Evolutionary conservation across 768 basidiomycete genomes (phyloP), one percentile per base, ranked within the genome.

Genomic region (Mrakia blollopis): DNA sequence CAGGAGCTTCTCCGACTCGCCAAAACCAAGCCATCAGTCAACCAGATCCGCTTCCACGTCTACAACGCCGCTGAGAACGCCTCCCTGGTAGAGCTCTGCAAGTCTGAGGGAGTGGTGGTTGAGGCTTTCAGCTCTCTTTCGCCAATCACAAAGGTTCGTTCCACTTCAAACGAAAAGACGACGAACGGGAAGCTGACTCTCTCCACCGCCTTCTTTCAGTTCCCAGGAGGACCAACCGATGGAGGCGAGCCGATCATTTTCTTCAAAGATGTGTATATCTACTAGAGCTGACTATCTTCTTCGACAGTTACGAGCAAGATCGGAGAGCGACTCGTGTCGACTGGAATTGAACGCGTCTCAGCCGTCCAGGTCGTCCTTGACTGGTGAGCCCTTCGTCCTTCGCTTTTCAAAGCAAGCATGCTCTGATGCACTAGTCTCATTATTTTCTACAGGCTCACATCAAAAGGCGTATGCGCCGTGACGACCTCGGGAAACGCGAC

Each of bases 21-120:
- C 14, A 44, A 39, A 61, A 68, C 73, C 65, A 77, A 73, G 54
- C 76, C 76, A 1, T 44, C 61, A 10, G 63, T 77, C 71, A 76
- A 76, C 54, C 76, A 77, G 47, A 73, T 77, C 32, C 72, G 44
- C n/a, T 67, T 65, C 63, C 76, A 77, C 52, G 62, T 62, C 23
- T 77, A 77, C 71, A 77, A 77, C 52, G 72, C 70, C 28, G 69
- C 41, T 25, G 44, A 61, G 35, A 60, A 65, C 30, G 52, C 28
- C 2, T n/a, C 60, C 3, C 65, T 62, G 21, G 11, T 73, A n/a
- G 25, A 25, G 14, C 62, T 77, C 32, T 77, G 71, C 50, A 9
- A 16, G 18, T 13, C 44, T 50, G 39, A 77, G 9, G 61, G 52
- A 28, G 73, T 77, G 72, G 37, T 73, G 35, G 47, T 77, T 30